Conservation (phyloP, 2,329 filamentous ascomycete genomes). For the Paraphaeosphaeria sporulosa region DNA sequence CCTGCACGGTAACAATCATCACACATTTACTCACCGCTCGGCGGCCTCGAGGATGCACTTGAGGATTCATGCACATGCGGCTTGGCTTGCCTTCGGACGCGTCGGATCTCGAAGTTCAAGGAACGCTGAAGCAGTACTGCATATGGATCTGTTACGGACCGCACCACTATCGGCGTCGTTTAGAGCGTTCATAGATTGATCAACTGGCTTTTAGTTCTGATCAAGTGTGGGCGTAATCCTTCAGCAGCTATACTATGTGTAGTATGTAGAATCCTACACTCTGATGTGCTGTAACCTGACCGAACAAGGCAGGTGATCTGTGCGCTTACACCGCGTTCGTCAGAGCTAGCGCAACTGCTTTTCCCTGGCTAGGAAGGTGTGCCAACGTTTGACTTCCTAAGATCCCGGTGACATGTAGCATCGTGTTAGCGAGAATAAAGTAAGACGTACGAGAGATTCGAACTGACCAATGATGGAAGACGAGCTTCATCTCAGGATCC, state of each 20-base stretch:
- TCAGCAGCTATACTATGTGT: background rate
- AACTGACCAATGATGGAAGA: background rate
- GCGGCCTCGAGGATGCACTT: background rate
- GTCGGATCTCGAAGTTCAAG: background rate
- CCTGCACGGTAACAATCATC: too few relatives aligned
- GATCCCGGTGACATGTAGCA: background rate
- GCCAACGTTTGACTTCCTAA: background rate
- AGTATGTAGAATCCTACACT: background rate
- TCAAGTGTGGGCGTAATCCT: background rate
- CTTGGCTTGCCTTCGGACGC: background rate
- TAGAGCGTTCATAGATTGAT: background rate
- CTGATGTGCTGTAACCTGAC: background rate
- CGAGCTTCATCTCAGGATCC: background rate
- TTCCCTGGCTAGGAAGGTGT: constrained; percentile 7
- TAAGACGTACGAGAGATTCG: background rate
- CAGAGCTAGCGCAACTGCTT: background rate
- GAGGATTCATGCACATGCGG: background rate
- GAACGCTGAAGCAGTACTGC: background rate
- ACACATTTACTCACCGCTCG: background rate
- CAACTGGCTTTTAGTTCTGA: background rate
- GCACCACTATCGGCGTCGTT: background rate
- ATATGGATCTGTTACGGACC: background rate
- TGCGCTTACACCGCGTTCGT: background rate
- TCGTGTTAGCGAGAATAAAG: background rate
- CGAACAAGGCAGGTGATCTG: constrained; percentile 4